Base-by-base conservation (phyloP, 108 stramenopile species). In the Schizochytrium sp. region DNA sequence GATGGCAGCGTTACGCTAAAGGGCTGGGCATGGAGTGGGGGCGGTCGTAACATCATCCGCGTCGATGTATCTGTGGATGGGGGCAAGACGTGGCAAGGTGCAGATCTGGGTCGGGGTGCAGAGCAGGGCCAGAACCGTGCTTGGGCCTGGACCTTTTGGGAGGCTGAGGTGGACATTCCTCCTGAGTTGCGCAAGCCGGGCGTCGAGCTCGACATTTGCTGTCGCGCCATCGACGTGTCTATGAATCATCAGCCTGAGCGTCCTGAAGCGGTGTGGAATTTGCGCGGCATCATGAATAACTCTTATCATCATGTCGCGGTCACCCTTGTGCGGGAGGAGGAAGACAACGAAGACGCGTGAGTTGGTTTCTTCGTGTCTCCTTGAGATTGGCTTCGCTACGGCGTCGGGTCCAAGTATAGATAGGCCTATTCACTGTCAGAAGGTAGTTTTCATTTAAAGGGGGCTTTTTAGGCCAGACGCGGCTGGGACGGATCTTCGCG, bases 51-150 rank as follows among this genome's bases (percentile, higher is more conserved):
- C 55, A 94, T 97, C 72, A 93, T 94, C 60, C 92, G 96, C 28
- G 96, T 97, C 47, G 96, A 97, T 90, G 96, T 97, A 4, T 93
- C 93, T 41, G 92, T 92, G 55, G 96, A 97, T 91, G 96, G 96
- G 8, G 96, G 96, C n/a, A 90, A 94, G 57, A 94, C 92, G 12
- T 96, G 95, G 95, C 90, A 91, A 48, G 88, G 87, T n/a, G 95
- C 95, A 0, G 57, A 87, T 5, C 87, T 94, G 51, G 89, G 89
- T 44, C 88, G 93, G 55, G 93, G 94, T 4, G 58, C 47, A 87
- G 58, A 53, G 51, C 72, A 92, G 91, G 72, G 88, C 34, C 34
- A 89, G 45, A 47, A 43, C 59, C 88, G 92, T 55, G 89, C 90
- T 14, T 93, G 93, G 93, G 92, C 93, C 5, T 93, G 93, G 93